Evolutionary conservation across 257 asterid genomes (phyloP), one percentile per base, ranked within the genome.

Genomic region (Ilex aquifolium): DNA sequence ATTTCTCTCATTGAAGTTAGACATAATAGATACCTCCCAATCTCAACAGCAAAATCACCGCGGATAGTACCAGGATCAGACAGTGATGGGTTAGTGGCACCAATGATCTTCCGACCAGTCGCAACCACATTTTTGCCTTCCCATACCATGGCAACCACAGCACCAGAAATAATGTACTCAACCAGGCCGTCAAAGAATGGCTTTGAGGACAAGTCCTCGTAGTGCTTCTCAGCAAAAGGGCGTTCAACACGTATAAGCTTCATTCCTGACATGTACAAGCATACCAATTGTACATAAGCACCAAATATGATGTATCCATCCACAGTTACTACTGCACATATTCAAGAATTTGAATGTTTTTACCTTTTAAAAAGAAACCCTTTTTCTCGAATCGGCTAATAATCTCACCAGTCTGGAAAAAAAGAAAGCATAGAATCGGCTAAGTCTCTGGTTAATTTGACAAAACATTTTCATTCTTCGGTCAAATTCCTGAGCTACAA

Each of bases 341-440:
- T 21, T 21, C 27, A 36, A 36, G 42, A 36, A 36, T 36, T 36
- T 36, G 42, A 36, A 21, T 21, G 27, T 21, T 21, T 21, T 21
- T 21, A 21, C 50, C 50, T 44, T 44, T 44, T 13, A 44, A 13
- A 8, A 13, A 44, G 50, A 44, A 44, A 44, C 50, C 50, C 13
- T 44, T 49, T 49, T 49, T 49, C 54, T 49, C 54, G 14, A 49
- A 49, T 49, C 54, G 54, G 54, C 54, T 49, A 15, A 49, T 49
- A 49, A 49, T 49, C 54, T 49, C 54, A 49, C 54, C 54, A 15
- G 10, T 12, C 54, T 49, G 14, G 14, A 49, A 49, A 49, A 12
- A 6, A 49, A 49, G 10, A 12, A 49, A 49, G 54, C 54, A 11
- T 49, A 2, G 14, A 49, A 15, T 11, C 16, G 10, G n/a, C 14